phyloP scores from a whole-genome alignment of 129 eudicot species.

The Arctium minus region DNA sequence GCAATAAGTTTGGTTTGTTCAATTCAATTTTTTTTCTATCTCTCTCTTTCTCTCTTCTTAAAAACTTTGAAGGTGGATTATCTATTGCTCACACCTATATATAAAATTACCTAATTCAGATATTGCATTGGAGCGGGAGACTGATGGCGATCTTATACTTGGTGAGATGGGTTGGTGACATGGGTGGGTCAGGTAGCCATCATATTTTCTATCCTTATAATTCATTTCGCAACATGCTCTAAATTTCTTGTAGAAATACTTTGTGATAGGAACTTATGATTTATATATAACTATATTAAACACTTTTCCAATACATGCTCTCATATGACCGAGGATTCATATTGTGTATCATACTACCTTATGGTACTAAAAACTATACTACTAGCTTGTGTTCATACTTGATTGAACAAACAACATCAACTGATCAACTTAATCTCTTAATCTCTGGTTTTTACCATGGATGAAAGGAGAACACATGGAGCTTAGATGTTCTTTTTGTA shows the following conservation, averaged over 20 bases:
- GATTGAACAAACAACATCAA: background rate
- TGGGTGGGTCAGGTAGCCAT: slow-evolving; percentile 60
- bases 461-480: background rate
- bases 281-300: background rate
- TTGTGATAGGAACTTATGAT: background rate
- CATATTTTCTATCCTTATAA: background rate
- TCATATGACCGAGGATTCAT: background rate
- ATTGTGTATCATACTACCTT: background rate
- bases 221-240: background rate
- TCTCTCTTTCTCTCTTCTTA: background rate
- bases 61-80: background rate
- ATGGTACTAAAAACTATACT: background rate
- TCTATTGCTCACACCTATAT: background rate
- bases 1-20: background rate
- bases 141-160: slow-evolving; percentile 84
- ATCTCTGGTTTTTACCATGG: background rate
- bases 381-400: background rate
- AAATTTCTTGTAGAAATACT: no score
- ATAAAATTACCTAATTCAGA: slow-evolving; percentile 29
- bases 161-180: slow-evolving; percentile 52
- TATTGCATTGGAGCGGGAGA: slow-evolving; percentile 86
- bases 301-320: background rate
- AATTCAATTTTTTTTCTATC: background rate
- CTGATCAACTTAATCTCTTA: background rate
- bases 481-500: background rate